Conservation (phyloP, 257 asterid genomes). For the Solanum paucissectum region DNA sequence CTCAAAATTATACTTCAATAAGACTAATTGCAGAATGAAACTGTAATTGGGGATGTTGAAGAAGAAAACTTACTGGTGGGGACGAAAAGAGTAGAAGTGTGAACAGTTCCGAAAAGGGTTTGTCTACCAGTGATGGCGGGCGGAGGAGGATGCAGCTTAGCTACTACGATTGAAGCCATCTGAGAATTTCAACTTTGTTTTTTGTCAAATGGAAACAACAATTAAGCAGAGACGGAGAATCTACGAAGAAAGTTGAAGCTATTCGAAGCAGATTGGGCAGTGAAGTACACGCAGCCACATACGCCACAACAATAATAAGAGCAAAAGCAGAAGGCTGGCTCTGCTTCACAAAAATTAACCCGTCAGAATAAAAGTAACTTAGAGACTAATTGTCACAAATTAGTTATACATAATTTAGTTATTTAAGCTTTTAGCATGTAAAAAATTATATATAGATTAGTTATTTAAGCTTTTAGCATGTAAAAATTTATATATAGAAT, state of each 20-base stretch:
- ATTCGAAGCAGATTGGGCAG: neutral
- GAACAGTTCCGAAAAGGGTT: constrained; percentile 25
- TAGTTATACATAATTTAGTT: too few relatives aligned
- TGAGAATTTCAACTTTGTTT: neutral
- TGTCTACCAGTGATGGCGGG: constrained; percentile 27
- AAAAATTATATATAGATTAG: too few relatives aligned
- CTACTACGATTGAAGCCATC: constrained; percentile 58
- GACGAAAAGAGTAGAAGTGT: constrained; percentile 20
- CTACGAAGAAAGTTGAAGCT: neutral
- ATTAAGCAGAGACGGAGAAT: neutral
- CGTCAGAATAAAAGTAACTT: neutral
- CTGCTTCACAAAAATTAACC: neutral
- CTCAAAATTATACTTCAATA: neutral
- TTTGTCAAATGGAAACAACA: neutral
- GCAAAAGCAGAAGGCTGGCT: neutral
- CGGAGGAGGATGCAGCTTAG: constrained; percentile 45
- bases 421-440: too few relatives aligned
- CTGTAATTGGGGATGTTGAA: neutral
- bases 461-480: too few relatives aligned
- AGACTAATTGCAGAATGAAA: neutral
- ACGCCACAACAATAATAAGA: neutral
- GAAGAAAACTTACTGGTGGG: constrained; percentile 22
- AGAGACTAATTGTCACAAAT: too few relatives aligned
- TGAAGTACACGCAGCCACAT: neutral
- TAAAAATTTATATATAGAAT: too few relatives aligned